phyloP scores from a whole-genome alignment of 208 protist genomes.

The Trypanosoma avium region DNA sequence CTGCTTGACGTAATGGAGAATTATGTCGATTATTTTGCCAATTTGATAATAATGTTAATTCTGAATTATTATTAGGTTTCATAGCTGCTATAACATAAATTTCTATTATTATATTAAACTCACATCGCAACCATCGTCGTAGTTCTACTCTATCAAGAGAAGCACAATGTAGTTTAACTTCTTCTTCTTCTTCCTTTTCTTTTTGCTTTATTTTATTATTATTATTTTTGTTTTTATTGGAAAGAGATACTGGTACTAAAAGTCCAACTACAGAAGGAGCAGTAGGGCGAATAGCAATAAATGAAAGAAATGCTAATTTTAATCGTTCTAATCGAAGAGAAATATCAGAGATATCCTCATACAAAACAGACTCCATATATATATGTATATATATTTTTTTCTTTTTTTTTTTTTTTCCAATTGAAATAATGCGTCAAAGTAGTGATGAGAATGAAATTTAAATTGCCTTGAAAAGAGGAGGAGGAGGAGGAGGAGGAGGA shows the following conservation, averaged over 20 bases:
- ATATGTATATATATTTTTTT: too few relatives aligned
- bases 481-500: too few relatives aligned
- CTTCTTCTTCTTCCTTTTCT: not conserved
- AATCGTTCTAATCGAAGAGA: slow-evolving; percentile 12
- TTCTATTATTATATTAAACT: not conserved
- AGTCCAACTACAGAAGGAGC: slow-evolving; percentile 12
- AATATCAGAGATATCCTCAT: slow-evolving; percentile 17
- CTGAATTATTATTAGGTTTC: not conserved
- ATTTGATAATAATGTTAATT: slow-evolving; percentile 31
- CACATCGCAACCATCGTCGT: slow-evolving; percentile 14
- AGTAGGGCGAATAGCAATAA: slow-evolving; percentile 5
- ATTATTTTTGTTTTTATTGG: too few relatives aligned
- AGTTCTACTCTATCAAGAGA: slow-evolving; percentile 15
- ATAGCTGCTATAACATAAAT: slow-evolving; percentile 17
- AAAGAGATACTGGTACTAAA: slow-evolving; percentile 20
- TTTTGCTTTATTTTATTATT: too few relatives aligned
- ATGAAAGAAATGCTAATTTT: slow-evolving; percentile 13
- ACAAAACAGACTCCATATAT: slow-evolving; percentile 27
- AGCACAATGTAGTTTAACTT: slow-evolving; percentile 2
- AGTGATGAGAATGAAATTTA: too few relatives aligned
- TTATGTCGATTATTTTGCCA: slow-evolving; percentile 28
- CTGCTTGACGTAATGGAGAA: slow-evolving; percentile 38
- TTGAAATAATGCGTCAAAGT: too few relatives aligned
- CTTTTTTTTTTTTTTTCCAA: not conserved
- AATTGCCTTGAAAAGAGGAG: too few relatives aligned